Conservation (phyloP, 306 rosid genomes). For the Mimosa bimucronata region DNA sequence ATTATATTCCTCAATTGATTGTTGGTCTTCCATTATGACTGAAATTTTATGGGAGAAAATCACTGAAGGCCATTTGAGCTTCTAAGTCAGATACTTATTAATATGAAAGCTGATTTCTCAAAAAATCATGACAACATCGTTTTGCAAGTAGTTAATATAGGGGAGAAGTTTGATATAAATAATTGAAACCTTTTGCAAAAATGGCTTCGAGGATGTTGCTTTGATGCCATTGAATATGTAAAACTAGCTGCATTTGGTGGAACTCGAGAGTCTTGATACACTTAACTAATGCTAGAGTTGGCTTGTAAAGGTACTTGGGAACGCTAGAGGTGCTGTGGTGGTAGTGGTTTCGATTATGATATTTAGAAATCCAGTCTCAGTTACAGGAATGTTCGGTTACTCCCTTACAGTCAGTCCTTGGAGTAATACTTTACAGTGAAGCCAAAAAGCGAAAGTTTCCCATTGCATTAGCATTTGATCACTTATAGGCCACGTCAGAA, state of each 20-base stretch:
- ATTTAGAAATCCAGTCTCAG: slow-evolving; percentile 93
- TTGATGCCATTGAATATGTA: too few relatives aligned
- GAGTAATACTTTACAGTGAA: slow-evolving; percentile 95
- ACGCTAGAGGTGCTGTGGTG: slow-evolving; percentile 98
- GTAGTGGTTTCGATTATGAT: slow-evolving; percentile 95
- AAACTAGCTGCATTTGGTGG: background rate
- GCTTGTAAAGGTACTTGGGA: slow-evolving; percentile 87
- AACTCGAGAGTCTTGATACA: slow-evolving; percentile 10
- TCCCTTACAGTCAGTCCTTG: slow-evolving; percentile 84
- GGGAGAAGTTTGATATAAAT: too few relatives aligned
- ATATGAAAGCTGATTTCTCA: too few relatives aligned
- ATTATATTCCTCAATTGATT: too few relatives aligned
- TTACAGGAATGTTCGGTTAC: slow-evolving; percentile 98
- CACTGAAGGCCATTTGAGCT: too few relatives aligned
- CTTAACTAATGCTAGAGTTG: slow-evolving; percentile 33
- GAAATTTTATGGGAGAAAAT: too few relatives aligned
- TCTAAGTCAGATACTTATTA: too few relatives aligned
- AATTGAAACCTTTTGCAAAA: too few relatives aligned
- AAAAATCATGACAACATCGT: too few relatives aligned
- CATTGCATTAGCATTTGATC: slow-evolving; percentile 58
- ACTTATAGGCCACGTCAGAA: slow-evolving; percentile 55
- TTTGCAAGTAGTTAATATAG: too few relatives aligned
- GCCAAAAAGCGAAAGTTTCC: slow-evolving; percentile 84
- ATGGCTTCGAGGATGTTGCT: too few relatives aligned
- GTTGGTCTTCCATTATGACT: too few relatives aligned